These are phyloP conservation scores for Yamadazyma atlantica DNA, from an alignment of 1,139 yeast genomes.

Conservation along the genomic window DNA sequence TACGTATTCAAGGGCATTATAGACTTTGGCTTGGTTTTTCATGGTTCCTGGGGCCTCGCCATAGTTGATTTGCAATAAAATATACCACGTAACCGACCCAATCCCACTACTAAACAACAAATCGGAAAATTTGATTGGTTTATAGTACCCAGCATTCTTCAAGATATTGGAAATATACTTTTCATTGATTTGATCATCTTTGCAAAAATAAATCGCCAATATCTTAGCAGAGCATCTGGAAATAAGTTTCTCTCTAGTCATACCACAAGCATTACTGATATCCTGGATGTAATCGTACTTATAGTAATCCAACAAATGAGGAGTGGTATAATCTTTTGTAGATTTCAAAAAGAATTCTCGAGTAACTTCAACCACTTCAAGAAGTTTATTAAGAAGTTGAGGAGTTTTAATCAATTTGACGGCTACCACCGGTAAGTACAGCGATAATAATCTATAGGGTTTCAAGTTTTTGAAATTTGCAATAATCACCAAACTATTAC, in stretches of 20 bases:
- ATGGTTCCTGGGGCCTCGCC: conserved; percentile 27
- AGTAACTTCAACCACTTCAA: conserved; percentile 65
- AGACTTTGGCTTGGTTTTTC: conserved; percentile 32
- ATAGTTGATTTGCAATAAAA: conserved; percentile 37
- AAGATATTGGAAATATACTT: conserved; percentile 54
- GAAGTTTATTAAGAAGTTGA: conserved; percentile 55
- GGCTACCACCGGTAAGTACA: conserved; percentile 76
- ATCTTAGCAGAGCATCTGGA: conserved; percentile 39
- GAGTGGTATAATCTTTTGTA: conserved; percentile 74
- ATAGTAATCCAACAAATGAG: conserved; percentile 67
- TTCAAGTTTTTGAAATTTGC: conserved; percentile 47
- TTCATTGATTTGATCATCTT: conserved; percentile 43
- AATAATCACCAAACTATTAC: conserved; percentile 52
- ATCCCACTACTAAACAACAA: conserved; percentile 37
- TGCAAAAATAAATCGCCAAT: conserved; percentile 40
- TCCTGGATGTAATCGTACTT: conserved; percentile 63
- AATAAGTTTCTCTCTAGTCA: conserved; percentile 34
- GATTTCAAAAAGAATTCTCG: conserved; percentile 61
- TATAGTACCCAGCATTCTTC: conserved; percentile 51
- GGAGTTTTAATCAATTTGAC: conserved; percentile 63
- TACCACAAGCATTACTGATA: conserved; percentile 38
- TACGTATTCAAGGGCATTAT: conserved; percentile 40
- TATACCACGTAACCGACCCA: conserved; percentile 45
- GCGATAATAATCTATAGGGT: conserved; percentile 72
- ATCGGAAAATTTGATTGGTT: conserved; percentile 35